Evolutionary conservation across 2,329 filamentous ascomycete species (phyloP), one percentile per base, ranked within the genome.

Genomic region (Neurospora crassa): DNA sequence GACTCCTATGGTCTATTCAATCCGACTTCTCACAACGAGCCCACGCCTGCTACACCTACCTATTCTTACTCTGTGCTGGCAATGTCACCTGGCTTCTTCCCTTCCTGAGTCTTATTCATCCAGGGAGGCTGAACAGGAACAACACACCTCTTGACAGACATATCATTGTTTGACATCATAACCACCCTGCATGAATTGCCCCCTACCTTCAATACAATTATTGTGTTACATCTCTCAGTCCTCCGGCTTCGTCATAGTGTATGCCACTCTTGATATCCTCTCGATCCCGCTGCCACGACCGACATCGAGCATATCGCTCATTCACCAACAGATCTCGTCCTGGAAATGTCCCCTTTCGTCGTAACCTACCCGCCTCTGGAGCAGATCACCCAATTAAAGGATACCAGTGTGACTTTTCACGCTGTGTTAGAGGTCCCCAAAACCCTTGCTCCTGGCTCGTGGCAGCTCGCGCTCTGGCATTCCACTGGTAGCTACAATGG

Each of bases 381-480:
- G 1, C 92, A 94, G 78, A 86, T 92, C 34, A 94, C 92, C 1
- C 84, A 87, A 68, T 77, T 92, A 24, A 80, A 83, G 37, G 78
- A 79, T 24, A 77, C 77, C 2, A 75, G 85, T 76, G 82, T 91
- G 47, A 78, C 79, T 0, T 90, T 97, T 75, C 90, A 87, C 0
- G 90, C 91, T 7, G 80, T 94, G 14, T 84, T 97, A 41, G 90
- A 94, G 75, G 87, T 90, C 59, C 87, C 88, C 53, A 80, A 79
- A 29, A 83, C 83, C 43, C 85, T 86, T 67, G 83, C 84, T 8
- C 81, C 86, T 18, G 83, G 88, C 73, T 77, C 84, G 24, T 96
- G 92, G 90, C 87, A 96, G 75, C 87, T 93, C 41, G 87, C 88
- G 18, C 80, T 96, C 8, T 97, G 93, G 92, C 88, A 92, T 71